A percentile compares a stretch with the other conserved stretches of the same genome.
Conservation (phyloP, 352 stramenopile genomes). For the Globisporangium nodosum region DNA sequence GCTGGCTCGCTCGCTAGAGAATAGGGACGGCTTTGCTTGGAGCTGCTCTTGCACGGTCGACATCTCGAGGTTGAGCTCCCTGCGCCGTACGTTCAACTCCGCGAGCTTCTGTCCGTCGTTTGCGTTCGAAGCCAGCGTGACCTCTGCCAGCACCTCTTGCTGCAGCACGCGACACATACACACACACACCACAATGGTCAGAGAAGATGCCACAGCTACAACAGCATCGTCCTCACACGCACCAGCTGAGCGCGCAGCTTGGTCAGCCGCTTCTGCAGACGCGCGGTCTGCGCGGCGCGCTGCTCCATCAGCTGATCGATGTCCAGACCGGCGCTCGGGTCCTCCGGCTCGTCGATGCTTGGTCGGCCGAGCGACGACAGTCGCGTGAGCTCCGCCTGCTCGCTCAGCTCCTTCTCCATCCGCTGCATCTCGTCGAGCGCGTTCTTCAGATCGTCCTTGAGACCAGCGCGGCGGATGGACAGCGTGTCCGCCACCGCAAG, state of each 20-base stretch:
- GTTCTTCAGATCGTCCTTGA: slow-evolving; percentile 68
- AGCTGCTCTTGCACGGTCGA: slow-evolving; percentile 51
- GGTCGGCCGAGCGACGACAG: slow-evolving; percentile 27
- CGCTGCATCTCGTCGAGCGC: slow-evolving; percentile 67
- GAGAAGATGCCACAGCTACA: background rate
- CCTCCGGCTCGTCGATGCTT: slow-evolving; percentile 11
- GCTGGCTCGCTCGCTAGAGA: slow-evolving; percentile 19
- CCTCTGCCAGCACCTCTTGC: slow-evolving; percentile 61
- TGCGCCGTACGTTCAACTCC: slow-evolving; percentile 44
- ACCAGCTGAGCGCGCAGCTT: slow-evolving; percentile 40
- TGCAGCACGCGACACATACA: slow-evolving; percentile 6
- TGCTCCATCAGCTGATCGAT: slow-evolving; percentile 48
- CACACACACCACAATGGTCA: background rate
- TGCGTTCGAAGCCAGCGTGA: slow-evolving; percentile 48
- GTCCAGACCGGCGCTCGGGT: slow-evolving; percentile 19
- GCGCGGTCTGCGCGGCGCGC: slow-evolving; percentile 25
- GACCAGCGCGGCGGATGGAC: slow-evolving; percentile 46
- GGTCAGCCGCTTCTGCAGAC: slow-evolving; percentile 39
- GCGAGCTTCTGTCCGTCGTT: slow-evolving; percentile 43
- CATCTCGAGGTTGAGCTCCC: slow-evolving; percentile 74
- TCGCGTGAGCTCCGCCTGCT: slow-evolving; percentile 12
- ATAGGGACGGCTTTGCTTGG: slow-evolving; percentile 14
- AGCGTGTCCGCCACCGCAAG: slow-evolving; percentile 52
- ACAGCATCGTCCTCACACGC: background rate
- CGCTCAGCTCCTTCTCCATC: slow-evolving; percentile 57